These are phyloP conservation scores for Erysimum cheiri DNA, from an alignment of 441 rosid species.

Conservation along the genomic window DNA sequence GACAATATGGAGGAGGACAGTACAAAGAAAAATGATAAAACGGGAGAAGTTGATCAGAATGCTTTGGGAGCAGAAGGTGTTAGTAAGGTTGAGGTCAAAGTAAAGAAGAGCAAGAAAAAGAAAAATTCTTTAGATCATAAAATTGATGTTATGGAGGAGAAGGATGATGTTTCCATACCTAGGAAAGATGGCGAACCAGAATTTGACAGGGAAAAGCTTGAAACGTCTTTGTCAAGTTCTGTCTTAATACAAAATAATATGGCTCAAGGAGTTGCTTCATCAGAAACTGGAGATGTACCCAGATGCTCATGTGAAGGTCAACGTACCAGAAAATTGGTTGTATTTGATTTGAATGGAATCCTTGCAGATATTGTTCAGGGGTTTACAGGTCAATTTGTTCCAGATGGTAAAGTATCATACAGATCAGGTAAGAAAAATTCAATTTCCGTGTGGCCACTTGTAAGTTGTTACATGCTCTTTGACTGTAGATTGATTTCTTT, in stretches of 20 bases:
- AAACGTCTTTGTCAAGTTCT: background rate
- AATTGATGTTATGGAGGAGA: slow-evolving; percentile 5
- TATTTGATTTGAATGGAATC: slow-evolving; percentile 88
- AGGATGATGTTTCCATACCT: background rate
- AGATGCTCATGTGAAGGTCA: slow-evolving; percentile 37
- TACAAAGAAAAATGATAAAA: background rate
- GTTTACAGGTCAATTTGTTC: slow-evolving; percentile 50
- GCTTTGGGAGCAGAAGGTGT: slow-evolving; percentile 25
- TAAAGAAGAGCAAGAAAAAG: slow-evolving; percentile 19
- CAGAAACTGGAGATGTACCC: slow-evolving; percentile 12
- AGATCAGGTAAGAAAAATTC: slow-evolving; percentile 58
- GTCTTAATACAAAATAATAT: background rate
- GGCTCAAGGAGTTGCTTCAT: slow-evolving; percentile 10
- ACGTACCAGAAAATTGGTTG: slow-evolving; percentile 59
- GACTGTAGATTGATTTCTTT: slow-evolving; percentile 17
- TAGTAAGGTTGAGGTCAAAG: slow-evolving; percentile 2
- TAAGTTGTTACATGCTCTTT: slow-evolving; percentile 24
- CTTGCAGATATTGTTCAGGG: slow-evolving; percentile 70
- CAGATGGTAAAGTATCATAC: slow-evolving; percentile 59
- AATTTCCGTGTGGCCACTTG: background rate
- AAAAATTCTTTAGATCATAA: slow-evolving; percentile 1
- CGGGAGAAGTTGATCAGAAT: slow-evolving; percentile 16
- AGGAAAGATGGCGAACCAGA: background rate
- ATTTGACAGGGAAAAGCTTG: background rate
- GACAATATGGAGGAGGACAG: background rate